Conservation (phyloP, 495 filamentous ascomycete genomes). For the Penicillium roqueforti region DNA sequence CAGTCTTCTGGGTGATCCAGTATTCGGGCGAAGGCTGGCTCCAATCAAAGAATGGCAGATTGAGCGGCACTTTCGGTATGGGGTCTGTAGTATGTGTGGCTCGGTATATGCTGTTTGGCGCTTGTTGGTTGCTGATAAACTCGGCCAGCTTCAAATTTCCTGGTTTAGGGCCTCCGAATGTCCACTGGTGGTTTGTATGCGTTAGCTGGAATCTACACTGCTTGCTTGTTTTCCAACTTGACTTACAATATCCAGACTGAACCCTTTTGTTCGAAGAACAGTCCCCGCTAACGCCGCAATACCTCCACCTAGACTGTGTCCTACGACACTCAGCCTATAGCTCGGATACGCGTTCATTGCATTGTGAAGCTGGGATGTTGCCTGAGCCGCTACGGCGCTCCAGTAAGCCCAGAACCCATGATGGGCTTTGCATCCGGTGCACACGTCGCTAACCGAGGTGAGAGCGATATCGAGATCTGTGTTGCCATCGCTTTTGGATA, state of each 20-base stretch:
- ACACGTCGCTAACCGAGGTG: slow-evolving; percentile 23
- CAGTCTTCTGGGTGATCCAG: slow-evolving; percentile 36
- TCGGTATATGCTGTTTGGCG: slow-evolving; percentile 48
- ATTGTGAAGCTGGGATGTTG: slow-evolving; percentile 34
- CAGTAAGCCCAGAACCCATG: slow-evolving; percentile 51
- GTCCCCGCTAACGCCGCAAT: slow-evolving; percentile 55
- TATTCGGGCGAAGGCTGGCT: slow-evolving; percentile 62
- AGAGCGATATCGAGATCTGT: background rate
- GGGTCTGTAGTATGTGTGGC: slow-evolving; percentile 63
- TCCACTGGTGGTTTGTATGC: slow-evolving; percentile 38
- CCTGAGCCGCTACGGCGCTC: slow-evolving; percentile 34
- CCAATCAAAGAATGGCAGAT: slow-evolving; percentile 41
- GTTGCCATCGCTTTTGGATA: background rate
- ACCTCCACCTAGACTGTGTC: slow-evolving; percentile 63
- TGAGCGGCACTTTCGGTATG: slow-evolving; percentile 55
- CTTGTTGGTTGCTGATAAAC: slow-evolving; percentile 41
- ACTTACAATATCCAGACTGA: slow-evolving; percentile 23
- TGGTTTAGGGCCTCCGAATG: slow-evolving; percentile 60
- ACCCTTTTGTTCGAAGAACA: slow-evolving; percentile 46
- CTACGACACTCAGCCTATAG: slow-evolving; percentile 52
- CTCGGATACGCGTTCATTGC: slow-evolving; percentile 35
- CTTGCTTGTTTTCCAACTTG: background rate
- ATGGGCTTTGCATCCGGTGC: slow-evolving; percentile 45
- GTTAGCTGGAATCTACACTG: background rate
- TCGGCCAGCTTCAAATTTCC: slow-evolving; percentile 51